A percentile compares a stretch with the other conserved stretches of the same genome.
Conservation (phyloP, 108 stramenopile genomes). For the Discostella stelligeroides region DNA sequence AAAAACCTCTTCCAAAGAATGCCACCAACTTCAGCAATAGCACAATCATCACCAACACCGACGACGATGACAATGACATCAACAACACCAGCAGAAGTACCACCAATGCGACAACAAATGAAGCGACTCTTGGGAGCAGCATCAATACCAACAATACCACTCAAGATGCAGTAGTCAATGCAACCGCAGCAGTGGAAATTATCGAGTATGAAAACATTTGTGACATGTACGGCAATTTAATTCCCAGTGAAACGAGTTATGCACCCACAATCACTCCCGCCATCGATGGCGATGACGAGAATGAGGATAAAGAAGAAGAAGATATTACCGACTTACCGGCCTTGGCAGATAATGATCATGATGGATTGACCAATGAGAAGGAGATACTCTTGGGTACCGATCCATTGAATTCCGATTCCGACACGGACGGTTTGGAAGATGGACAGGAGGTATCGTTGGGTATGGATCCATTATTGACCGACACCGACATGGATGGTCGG, state of each 20-base stretch:
- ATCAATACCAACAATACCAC: too few relatives aligned
- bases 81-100: too few relatives aligned
- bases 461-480: conserved; percentile 3
- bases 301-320: neutral
- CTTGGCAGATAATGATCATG: neutral
- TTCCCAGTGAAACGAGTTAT: neutral
- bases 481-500: conserved; percentile 24
- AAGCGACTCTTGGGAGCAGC: too few relatives aligned
- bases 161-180: too few relatives aligned
- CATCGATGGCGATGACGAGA: neutral
- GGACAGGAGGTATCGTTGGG: conserved; percentile 3
- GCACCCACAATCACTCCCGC: neutral
- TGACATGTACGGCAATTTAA: neutral
- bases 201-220: conserved; percentile 1
- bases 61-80: too few relatives aligned
- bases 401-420: neutral
- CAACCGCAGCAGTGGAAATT: neutral
- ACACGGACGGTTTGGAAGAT: conserved; percentile 1
- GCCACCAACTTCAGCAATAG: too few relatives aligned
- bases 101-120: too few relatives aligned
- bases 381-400: neutral
- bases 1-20: too few relatives aligned
- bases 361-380: conserved; percentile 3
- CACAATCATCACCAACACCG: too few relatives aligned
- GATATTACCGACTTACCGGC: neutral